Evolutionary conservation across 371 early-diverging fungal genomes (phyloP).

Genomic region (Apophysomyces elegans): DNA sequence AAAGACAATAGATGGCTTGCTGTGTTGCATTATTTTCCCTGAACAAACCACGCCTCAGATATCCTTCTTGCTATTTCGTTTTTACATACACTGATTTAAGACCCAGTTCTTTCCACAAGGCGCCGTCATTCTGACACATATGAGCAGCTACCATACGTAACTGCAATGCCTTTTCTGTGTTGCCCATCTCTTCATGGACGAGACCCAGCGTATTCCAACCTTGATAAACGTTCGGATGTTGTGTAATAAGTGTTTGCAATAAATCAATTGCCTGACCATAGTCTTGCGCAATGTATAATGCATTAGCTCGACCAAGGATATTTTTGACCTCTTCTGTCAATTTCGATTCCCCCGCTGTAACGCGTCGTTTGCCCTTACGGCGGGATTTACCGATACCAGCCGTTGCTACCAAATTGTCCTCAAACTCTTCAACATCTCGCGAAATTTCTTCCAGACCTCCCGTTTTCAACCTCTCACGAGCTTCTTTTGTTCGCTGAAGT

Average conservation of each 20-base stretch:
- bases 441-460: constrained; percentile 38
- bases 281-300: constrained; percentile 69
- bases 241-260: constrained; percentile 77
- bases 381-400: constrained; percentile 37
- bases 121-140: constrained; percentile 74
- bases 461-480: constrained; percentile 26
- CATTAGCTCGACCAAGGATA: constrained; percentile 77
- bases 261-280: constrained; percentile 69
- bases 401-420: constrained; percentile 39
- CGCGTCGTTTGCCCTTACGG: constrained; percentile 19
- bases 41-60: background rate
- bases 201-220: constrained; percentile 91
- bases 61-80: background rate
- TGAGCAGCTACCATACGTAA: constrained; percentile 91
- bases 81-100: constrained; percentile 66
- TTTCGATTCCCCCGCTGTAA: constrained; percentile 29
- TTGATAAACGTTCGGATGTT: constrained; percentile 68
- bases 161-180: constrained; percentile 74
- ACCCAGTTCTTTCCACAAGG: constrained; percentile 88
- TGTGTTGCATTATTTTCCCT: constrained; percentile 70
- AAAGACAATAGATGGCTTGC: constrained; percentile 85
- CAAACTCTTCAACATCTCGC: constrained; percentile 44
- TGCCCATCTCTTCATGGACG: constrained; percentile 89
- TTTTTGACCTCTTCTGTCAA: constrained; percentile 59
- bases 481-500: constrained; percentile 21